Evolutionary conservation across 2,329 filamentous ascomycete genomes (phyloP).

Genomic region (Pseudocercospora cruenta): DNA sequence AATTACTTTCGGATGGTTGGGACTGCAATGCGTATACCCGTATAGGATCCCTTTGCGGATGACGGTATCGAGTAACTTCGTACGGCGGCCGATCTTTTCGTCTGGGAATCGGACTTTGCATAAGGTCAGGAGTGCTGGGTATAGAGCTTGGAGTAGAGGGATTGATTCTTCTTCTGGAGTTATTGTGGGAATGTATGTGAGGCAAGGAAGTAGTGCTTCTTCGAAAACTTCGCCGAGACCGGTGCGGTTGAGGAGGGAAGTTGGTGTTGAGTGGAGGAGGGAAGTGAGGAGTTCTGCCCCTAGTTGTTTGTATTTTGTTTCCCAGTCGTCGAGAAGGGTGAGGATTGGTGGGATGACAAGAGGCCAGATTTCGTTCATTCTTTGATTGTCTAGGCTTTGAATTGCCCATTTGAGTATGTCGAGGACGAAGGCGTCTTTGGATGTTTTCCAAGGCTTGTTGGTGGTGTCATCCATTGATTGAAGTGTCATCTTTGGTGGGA

Average conservation of each 20-base stretch:
- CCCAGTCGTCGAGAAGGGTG: conserved; percentile 67
- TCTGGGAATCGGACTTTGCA: conserved; percentile 47
- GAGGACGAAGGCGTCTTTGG: conserved; percentile 53
- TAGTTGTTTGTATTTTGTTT: conserved; percentile 55
- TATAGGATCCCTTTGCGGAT: conserved; percentile 48
- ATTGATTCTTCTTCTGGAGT: conserved; percentile 74
- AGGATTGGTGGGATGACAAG: conserved; percentile 71
- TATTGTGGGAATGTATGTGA: conserved; percentile 76
- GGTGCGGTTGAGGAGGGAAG: conserved; percentile 59
- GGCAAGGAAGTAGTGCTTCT: conserved; percentile 69
- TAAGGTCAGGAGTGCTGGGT: conserved; percentile 67
- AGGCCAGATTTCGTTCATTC: conserved; percentile 64
- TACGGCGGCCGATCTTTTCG: conserved; percentile 29
- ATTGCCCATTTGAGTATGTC: conserved; percentile 67
- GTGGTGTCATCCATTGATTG: conserved; percentile 45
- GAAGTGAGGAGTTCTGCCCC: conserved; percentile 59
- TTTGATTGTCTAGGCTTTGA: conserved; percentile 52
- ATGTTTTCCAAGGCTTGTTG: conserved; percentile 65
- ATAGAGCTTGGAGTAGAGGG: conserved; percentile 65
- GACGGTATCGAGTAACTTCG: conserved; percentile 49
- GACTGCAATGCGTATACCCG: conserved; percentile 57
- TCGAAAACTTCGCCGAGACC: conserved; percentile 71
- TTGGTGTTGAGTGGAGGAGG: conserved; percentile 61
- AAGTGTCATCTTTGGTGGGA: conserved; percentile 42
- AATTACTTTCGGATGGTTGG: conserved; percentile 62